Percentiles rank a stretch among this genome's conserved stretches.
Conservation (phyloP, 768 basidiomycete species). For the Boletus edulis region DNA sequence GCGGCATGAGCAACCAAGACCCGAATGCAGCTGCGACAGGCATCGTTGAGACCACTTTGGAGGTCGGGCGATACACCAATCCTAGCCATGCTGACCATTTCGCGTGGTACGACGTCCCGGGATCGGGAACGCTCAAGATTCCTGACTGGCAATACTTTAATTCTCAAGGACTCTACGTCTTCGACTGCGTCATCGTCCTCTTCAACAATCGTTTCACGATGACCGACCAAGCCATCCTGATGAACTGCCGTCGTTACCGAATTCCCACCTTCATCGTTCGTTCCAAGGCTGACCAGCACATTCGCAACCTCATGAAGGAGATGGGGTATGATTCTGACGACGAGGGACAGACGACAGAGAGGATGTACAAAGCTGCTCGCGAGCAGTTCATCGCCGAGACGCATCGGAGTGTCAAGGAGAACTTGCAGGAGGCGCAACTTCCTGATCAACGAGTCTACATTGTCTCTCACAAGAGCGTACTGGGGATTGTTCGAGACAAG, state of each 20-base stretch:
- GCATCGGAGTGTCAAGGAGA: slow-evolving; percentile 20
- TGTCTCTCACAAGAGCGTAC: slow-evolving; percentile 22
- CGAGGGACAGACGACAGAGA: slow-evolving; percentile 13
- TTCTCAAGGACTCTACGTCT: slow-evolving; percentile 36
- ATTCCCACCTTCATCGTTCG: slow-evolving; percentile 37
- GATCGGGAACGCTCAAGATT: slow-evolving; percentile 35
- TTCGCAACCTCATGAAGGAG: slow-evolving; percentile 26
- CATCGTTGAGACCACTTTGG: slow-evolving; percentile 33
- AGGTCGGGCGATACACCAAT: slow-evolving; percentile 30
- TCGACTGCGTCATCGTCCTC: slow-evolving; percentile 35
- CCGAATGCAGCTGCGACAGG: slow-evolving; percentile 30
- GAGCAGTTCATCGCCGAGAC: slow-evolving; percentile 29
- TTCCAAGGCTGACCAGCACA: slow-evolving; percentile 36
- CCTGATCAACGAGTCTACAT: slow-evolving; percentile 31
- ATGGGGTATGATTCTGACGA: slow-evolving; percentile 28
- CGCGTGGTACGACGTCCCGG: slow-evolving; percentile 39
- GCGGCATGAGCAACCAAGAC: slow-evolving; percentile 28
- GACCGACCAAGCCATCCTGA: slow-evolving; percentile 36
- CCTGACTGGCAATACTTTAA: slow-evolving; percentile 40
- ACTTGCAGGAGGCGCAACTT: slow-evolving; percentile 24
- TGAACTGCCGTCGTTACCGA: slow-evolving; percentile 30
- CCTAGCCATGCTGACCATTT: slow-evolving; percentile 21
- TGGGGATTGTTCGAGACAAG: slow-evolving; percentile 25
- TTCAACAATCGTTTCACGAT: slow-evolving; percentile 35
- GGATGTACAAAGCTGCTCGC: slow-evolving; percentile 23